phyloP scores from a whole-genome alignment of 768 basidiomycete species.

The Butyriboletus loyo region DNA sequence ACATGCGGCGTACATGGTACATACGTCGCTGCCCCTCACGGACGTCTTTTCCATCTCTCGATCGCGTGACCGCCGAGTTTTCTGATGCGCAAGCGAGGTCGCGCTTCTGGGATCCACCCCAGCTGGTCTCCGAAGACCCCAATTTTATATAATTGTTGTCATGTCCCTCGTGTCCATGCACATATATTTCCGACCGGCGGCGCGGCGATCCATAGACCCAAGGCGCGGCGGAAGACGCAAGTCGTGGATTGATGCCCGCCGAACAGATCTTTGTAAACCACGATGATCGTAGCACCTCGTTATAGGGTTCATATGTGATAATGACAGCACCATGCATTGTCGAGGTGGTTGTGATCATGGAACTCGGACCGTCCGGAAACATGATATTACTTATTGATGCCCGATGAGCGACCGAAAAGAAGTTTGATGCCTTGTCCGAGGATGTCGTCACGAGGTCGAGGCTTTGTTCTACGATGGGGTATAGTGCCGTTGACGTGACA shows the following conservation, averaged over 20 bases:
- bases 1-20: too few relatives aligned
- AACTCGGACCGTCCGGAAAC: neutral
- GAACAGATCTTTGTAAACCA: neutral
- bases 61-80: neutral
- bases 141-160: too few relatives aligned
- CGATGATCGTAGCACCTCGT: neutral
- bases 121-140: neutral
- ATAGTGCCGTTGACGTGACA: neutral
- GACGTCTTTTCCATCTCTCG: neutral
- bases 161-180: neutral
- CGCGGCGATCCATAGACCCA: neutral
- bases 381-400: neutral
- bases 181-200: neutral
- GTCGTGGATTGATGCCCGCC: neutral
- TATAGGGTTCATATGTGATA: neutral
- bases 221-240: neutral
- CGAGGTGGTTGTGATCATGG: too few relatives aligned
- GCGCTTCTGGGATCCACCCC: neutral
- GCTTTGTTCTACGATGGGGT: neutral
- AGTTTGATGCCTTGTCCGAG: neutral
- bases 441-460: neutral
- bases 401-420: neutral
- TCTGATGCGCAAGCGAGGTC: neutral
- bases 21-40: neutral
- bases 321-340: neutral